These are phyloP conservation scores for Botrytis medusae DNA, from an alignment of 2,329 filamentous ascomycete species.

Conservation along the genomic window DNA sequence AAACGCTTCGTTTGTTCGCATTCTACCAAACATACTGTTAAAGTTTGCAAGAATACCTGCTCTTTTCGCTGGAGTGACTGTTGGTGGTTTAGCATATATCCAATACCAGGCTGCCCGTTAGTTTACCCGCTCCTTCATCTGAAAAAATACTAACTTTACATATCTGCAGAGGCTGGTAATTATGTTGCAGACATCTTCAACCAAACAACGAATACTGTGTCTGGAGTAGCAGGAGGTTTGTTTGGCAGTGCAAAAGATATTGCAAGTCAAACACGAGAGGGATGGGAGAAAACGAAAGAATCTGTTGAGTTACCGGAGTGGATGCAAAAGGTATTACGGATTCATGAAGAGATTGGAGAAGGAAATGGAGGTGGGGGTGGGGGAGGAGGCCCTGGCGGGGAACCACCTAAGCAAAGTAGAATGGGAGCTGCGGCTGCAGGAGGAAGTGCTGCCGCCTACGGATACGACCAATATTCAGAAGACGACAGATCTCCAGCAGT, in stretches of 20 bases:
- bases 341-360: constrained; percentile 59
- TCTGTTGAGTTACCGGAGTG: constrained; percentile 72
- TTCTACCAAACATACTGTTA: constrained; percentile 82
- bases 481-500: constrained; percentile 65
- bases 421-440: constrained; percentile 62
- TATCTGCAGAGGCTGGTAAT: constrained; percentile 63
- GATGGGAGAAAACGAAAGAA: constrained; percentile 83
- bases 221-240: constrained; percentile 65
- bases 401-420: constrained; percentile 59
- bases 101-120: constrained; percentile 92
- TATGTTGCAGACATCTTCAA: constrained; percentile 76
- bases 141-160: neutral
- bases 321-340: constrained; percentile 70
- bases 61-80: constrained; percentile 83
- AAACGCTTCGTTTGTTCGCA: constrained; percentile 63
- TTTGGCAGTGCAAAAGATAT: constrained; percentile 73
- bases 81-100: constrained; percentile 86
- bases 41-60: constrained; percentile 88
- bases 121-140: constrained; percentile 37
- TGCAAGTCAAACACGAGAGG: constrained; percentile 74
- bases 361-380: constrained; percentile 38
- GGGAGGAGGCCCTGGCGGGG: constrained; percentile 46
- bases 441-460: constrained; percentile 75
- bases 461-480: constrained; percentile 67
- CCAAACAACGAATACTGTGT: constrained; percentile 69